Evolutionary conservation across 2,329 filamentous ascomycete species (phyloP).

Genomic region (Rosellinia necatrix): DNA sequence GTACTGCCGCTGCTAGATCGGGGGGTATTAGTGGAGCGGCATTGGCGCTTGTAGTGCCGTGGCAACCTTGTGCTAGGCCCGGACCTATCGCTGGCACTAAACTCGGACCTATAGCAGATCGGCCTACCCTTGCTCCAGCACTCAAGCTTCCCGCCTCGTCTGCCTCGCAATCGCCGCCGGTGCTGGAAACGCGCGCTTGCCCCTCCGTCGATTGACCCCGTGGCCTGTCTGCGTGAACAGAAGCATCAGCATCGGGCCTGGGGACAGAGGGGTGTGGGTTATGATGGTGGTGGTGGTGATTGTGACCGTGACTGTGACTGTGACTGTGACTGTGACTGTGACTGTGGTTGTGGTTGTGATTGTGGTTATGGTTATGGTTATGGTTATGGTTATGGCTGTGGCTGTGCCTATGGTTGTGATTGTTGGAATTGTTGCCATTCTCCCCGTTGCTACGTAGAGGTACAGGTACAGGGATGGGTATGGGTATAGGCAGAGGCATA

Average conservation of each 20-base stretch:
- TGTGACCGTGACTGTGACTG: too few relatives aligned
- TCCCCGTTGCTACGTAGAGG: not conserved
- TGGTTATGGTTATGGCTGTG: too few relatives aligned
- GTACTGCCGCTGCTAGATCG: not conserved
- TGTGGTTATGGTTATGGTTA: too few relatives aligned
- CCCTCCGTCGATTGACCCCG: not conserved
- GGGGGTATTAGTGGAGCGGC: conserved; percentile 18
- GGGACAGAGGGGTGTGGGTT: too few relatives aligned
- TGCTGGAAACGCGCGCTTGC: not conserved
- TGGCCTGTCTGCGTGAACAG: conserved; percentile 1
- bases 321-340: too few relatives aligned
- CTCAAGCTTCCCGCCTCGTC: not conserved
- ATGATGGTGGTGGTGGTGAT: too few relatives aligned
- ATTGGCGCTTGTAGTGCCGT: conserved; percentile 18
- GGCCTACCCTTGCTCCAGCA: not conserved
- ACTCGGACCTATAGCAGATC: not conserved
- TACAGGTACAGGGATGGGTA: not conserved
- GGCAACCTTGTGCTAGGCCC: conserved; percentile 4
- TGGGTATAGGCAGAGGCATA: not conserved
- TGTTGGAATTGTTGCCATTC: too few relatives aligned
- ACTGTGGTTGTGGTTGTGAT: too few relatives aligned
- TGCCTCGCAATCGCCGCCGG: not conserved
- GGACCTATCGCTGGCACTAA: conserved; percentile 3
- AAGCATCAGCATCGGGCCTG: conserved; percentile 2
- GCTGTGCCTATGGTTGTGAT: too few relatives aligned